A percentile compares a stretch with the other conserved stretches of the same genome.
Evolutionary conservation across 2,329 filamentous ascomycete species (phyloP).

Genomic region (Talaromyces pinophilus): DNA sequence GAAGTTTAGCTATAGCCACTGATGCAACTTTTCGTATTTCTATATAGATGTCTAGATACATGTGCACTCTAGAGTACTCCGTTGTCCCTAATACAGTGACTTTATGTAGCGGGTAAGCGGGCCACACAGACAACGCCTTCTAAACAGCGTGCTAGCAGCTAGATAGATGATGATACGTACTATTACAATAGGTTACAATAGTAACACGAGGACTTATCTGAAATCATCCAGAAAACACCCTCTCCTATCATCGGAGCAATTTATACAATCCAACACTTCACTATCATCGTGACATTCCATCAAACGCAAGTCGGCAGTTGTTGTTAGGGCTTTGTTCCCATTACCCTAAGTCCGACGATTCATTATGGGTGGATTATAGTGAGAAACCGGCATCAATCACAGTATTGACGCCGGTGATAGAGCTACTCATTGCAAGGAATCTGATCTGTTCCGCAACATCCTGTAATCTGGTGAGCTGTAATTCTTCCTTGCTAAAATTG

Average conservation of each 20-base stretch:
- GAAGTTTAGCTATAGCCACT: background rate
- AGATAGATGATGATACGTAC: background rate
- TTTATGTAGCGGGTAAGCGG: background rate
- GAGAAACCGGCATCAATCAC: constrained; percentile 7
- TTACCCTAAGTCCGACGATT: background rate
- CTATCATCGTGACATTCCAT: background rate
- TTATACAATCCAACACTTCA: background rate
- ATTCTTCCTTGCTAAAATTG: background rate
- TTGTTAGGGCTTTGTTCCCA: background rate
- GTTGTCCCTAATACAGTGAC: background rate
- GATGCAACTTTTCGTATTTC: background rate
- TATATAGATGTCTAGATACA: background rate
- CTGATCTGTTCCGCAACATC: constrained; percentile 1
- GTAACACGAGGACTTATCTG: background rate
- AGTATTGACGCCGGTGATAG: background rate
- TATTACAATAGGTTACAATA: background rate
- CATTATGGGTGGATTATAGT: background rate
- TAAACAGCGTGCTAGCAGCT: background rate
- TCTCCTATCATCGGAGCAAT: background rate
- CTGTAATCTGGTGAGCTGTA: background rate
- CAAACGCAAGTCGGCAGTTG: background rate
- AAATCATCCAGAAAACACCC: background rate
- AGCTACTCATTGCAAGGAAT: background rate
- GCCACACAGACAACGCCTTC: background rate
- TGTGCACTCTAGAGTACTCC: background rate